Base-by-base conservation (phyloP, 73 alveolate genomes). In the Blepharisma japonicum region DNA sequence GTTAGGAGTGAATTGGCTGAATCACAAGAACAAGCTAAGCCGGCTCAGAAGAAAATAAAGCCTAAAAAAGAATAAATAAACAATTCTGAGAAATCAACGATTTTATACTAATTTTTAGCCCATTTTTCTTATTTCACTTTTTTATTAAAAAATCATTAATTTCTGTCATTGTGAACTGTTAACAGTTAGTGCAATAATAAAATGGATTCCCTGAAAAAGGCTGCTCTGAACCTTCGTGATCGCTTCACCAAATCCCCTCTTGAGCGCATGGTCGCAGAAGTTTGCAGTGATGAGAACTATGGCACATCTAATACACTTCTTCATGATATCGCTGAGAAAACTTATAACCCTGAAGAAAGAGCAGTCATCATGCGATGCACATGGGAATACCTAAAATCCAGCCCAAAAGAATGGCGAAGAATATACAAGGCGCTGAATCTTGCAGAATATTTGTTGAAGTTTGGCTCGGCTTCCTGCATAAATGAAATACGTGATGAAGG, bases 351-450 rank as follows among this genome's bases (percentile, higher is more conserved):
- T 87, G 85, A 86, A 45, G 81, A 46, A 8, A 25, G 32, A 27
- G 21, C 70, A 49, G 47, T 45, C 71, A 88, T 88, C 25, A 88
- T 88, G 95, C 66, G 76, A 46, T 88, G 79, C 80, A 50, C 81
- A 6, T 83, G 90, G 89, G 45, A 68, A 81, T 79, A 80, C 50
- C 77, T 88, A 51, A 18, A 48, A 20, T 68, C 81, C 38, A 83
- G 77, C 71, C 89, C 95, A 18, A 88, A 84, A 61, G 95, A 88
- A 55, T 88, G 95, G 91, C 32, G 91, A 21, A 54, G 87, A 50
- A 79, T 88, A 48, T 84, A 56, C 87, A 88, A 88, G 71, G 87
- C 88, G 11, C 20, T 84, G 66, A 83, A 71, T 42, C 87, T 85
- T 14, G 23, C 83, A 56, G 95, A 88, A 18, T 84, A 74, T 55